A percentile compares a stretch with the other conserved stretches of the same genome.
Evolutionary conservation across 371 early-diverging fungal genomes (phyloP).

Genomic region (Dichotomocladium elegans): DNA sequence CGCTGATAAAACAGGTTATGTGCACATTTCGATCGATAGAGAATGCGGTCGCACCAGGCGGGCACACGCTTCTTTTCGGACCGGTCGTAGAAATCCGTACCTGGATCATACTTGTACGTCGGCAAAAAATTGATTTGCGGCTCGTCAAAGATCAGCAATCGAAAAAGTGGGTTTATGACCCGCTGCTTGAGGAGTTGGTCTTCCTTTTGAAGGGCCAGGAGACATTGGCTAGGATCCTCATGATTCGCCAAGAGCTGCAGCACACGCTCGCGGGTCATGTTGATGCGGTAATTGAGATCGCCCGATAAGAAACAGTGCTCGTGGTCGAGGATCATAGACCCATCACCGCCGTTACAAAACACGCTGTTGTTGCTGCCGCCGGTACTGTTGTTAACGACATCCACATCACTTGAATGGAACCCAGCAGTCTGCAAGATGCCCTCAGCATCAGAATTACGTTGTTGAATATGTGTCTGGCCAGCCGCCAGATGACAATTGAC

Average conservation of each 20-base stretch:
- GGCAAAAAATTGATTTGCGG: conserved; percentile 68
- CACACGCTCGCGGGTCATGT: conserved; percentile 49
- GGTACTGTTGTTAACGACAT: conserved; percentile 2
- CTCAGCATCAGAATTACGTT: conserved; percentile 73
- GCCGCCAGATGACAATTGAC: conserved; percentile 87
- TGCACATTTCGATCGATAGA: conserved; percentile 43
- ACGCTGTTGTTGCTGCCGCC: background rate
- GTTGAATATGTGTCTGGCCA: conserved; percentile 67
- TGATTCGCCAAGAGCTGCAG: conserved; percentile 38
- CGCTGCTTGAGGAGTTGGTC: conserved; percentile 68
- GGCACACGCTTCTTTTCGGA: conserved; percentile 80
- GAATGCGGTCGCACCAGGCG: conserved; percentile 83
- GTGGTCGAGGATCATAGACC: conserved; percentile 70
- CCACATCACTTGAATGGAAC: conserved; percentile 29
- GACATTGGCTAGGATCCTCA: conserved; percentile 12
- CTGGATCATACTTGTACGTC: conserved; percentile 82
- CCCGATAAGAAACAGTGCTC: conserved; percentile 72
- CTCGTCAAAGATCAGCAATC: conserved; percentile 63
- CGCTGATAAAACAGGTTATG: conserved; percentile 44
- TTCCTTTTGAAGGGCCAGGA: conserved; percentile 37
- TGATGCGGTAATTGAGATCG: conserved; percentile 83
- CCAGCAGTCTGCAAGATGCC: conserved; percentile 65
- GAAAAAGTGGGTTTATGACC: conserved; percentile 50
- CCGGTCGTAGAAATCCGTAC: conserved; percentile 67
- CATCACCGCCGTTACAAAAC: conserved; percentile 54